Evolutionary conservation across 2,329 filamentous ascomycete genomes (phyloP).

Genomic region (Trichophaea hybrida): DNA sequence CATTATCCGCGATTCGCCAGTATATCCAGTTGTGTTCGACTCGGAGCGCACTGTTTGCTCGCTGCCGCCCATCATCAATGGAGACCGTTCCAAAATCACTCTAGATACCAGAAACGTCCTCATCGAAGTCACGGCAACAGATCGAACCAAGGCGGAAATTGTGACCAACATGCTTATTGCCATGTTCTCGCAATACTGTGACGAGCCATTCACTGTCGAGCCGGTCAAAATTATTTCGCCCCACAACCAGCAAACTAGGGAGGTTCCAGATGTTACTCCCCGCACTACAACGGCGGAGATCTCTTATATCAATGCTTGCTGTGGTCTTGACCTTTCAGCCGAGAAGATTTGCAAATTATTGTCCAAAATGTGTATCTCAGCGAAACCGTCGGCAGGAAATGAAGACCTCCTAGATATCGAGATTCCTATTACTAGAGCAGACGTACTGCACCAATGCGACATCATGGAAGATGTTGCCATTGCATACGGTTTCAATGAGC

Average conservation of each 20-base stretch:
- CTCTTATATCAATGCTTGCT: constrained; percentile 86
- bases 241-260: constrained; percentile 71
- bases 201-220: constrained; percentile 81
- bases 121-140: constrained; percentile 92
- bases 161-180: constrained; percentile 89
- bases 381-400: constrained; percentile 55
- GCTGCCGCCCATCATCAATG: constrained; percentile 93
- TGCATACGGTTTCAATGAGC: constrained; percentile 92
- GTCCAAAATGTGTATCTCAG: constrained; percentile 77
- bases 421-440: constrained; percentile 77
- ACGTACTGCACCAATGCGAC: constrained; percentile 91
- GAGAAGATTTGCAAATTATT: constrained; percentile 65
- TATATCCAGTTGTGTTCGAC: constrained; percentile 94
- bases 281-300: constrained; percentile 68
- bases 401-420: constrained; percentile 63
- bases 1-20: constrained; percentile 84
- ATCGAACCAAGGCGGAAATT: constrained; percentile 90
- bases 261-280: constrained; percentile 67
- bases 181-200: constrained; percentile 91
- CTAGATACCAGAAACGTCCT: constrained; percentile 84
- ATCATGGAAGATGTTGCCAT: constrained; percentile 98
- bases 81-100: constrained; percentile 91
- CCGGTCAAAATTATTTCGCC: constrained; percentile 83
- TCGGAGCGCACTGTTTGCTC: constrained; percentile 77
- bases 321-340: constrained; percentile 62